Evolutionary conservation across 768 basidiomycete genomes (phyloP).

Genomic region (Boletus coccyginus): DNA sequence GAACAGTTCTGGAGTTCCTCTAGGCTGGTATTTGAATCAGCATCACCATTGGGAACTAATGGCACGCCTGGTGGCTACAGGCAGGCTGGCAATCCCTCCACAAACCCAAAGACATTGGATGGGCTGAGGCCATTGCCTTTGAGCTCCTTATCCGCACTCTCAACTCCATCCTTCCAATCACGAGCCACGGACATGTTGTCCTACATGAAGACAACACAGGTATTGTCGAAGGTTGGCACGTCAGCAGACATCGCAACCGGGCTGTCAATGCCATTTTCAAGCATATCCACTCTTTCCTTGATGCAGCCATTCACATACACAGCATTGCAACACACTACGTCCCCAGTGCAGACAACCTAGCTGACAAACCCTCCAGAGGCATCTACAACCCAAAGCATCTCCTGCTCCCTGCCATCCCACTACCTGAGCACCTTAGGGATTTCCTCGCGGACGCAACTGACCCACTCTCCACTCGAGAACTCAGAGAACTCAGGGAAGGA

Average conservation of each 20-base stretch:
- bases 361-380: background rate
- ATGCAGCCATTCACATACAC: too few relatives aligned
- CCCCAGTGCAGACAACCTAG: background rate
- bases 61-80: background rate
- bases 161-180: fast-evolving
- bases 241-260: background rate
- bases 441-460: background rate
- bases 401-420: background rate
- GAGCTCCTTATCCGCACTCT: background rate
- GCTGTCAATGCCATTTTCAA: background rate
- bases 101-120: background rate
- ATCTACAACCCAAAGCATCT: background rate
- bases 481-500: background rate
- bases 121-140: background rate
- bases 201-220: background rate
- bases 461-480: background rate
- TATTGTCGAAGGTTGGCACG: background rate
- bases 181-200: background rate
- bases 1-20: too few relatives aligned
- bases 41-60: background rate
- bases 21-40: background rate
- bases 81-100: background rate
- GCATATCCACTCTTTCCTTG: background rate
- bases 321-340: background rate
- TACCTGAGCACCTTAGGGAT: background rate